Percentiles rank a stretch among this genome's conserved stretches.
phyloP scores from a whole-genome alignment of 768 basidiomycete species.

The Cubamyces sp. region DNA sequence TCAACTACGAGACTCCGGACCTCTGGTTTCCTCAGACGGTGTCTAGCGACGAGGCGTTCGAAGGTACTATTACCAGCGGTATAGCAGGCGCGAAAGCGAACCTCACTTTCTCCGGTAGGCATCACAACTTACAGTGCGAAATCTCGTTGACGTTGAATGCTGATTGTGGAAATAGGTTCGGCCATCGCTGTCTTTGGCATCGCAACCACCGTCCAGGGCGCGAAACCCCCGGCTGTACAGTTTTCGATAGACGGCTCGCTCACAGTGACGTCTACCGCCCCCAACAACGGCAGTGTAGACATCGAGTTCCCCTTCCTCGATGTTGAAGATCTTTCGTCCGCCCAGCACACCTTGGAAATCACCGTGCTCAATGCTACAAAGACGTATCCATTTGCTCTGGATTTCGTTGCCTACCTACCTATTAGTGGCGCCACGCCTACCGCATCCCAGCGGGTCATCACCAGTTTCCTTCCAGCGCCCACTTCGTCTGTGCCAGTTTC shows the following conservation, averaged over 20 bases:
- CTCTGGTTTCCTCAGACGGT: conserved; percentile 3
- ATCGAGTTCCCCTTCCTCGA: conserved; percentile 8
- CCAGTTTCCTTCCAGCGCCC: conserved; percentile 4
- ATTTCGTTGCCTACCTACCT: conserved; percentile 10
- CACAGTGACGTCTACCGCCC: conserved; percentile 2
- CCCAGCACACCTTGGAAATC: conserved; percentile 11
- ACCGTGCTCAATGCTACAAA: conserved; percentile 6
- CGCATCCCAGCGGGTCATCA: conserved; percentile 7
- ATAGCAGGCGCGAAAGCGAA: conserved; percentile 15
- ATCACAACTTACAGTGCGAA: rapidly evolving
- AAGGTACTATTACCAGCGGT: conserved; percentile 9
- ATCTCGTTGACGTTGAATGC: background rate
- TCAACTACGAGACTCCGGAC: conserved; percentile 10
- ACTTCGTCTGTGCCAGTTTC: background rate
- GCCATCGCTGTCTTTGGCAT: conserved; percentile 13
- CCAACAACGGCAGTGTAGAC: conserved; percentile 9
- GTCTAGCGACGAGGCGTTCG: background rate
- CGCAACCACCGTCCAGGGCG: background rate
- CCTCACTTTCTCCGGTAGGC: conserved; percentile 14
- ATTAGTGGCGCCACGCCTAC: conserved; percentile 6
- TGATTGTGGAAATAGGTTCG: background rate
- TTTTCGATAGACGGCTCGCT: conserved; percentile 8
- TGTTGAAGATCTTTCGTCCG: background rate
- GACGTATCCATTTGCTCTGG: conserved; percentile 14
- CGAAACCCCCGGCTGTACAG: background rate